Conservation (phyloP, 1,139 yeast species). For the Yamadazyma diospyri region DNA sequence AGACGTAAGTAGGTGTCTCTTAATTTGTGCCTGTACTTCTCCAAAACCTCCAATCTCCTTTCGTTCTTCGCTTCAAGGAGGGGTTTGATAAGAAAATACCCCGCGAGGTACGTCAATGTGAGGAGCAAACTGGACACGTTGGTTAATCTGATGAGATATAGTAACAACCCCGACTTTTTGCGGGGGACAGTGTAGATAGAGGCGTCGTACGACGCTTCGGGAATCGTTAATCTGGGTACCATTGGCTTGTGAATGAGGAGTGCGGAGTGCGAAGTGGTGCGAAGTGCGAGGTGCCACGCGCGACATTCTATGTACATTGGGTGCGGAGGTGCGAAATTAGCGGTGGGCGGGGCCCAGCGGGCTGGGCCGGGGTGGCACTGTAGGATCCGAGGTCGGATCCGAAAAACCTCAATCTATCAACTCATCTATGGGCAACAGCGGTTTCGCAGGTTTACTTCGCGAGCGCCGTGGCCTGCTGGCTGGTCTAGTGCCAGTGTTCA, state of each 20-base stretch:
- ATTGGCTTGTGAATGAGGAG: slow-evolving; percentile 3
- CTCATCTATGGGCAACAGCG: no score
- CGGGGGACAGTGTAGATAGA: slow-evolving; percentile 19
- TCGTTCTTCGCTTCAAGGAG: slow-evolving; percentile 28
- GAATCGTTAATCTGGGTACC: slow-evolving; percentile 39
- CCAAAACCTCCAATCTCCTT: slow-evolving; percentile 35
- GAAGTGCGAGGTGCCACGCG: no score
- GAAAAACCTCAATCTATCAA: no score
- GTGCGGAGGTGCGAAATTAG: no score
- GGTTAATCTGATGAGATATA: slow-evolving; percentile 30
- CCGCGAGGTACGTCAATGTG: slow-evolving; percentile 29
- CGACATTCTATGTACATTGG: no score
- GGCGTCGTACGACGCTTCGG: slow-evolving; percentile 42
- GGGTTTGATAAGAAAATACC: slow-evolving; percentile 34
- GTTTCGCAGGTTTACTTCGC: no score
- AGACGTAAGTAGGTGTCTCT: slow-evolving; percentile 37
- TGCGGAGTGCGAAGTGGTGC: no score
- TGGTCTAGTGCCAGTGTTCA: no score
- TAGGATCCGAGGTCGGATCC: no score
- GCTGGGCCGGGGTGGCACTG: no score
- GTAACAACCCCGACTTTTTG: slow-evolving; percentile 25
- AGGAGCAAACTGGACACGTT: slow-evolving; percentile 35
- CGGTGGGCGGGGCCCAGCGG: no score
- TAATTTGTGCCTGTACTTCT: slow-evolving; percentile 28
- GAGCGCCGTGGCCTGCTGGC: no score